Conservation (phyloP, 768 basidiomycete species). For the Leccinum variicolor region DNA sequence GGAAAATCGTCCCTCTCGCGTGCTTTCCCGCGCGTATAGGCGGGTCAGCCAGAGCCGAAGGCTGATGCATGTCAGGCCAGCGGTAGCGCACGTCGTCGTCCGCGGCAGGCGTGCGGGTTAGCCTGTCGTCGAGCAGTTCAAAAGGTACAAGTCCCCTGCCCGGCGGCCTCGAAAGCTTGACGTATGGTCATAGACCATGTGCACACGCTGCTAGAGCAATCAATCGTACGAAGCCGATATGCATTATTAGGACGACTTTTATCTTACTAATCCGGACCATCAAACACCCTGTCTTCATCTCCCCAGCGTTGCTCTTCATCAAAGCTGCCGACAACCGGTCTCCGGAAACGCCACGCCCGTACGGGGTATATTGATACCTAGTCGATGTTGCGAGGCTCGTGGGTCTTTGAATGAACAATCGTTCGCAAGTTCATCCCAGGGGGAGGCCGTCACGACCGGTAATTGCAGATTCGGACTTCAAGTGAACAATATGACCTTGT, state of each 20-base stretch:
- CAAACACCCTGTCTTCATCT: conserved; percentile 4
- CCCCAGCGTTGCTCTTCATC: conserved; percentile 3
- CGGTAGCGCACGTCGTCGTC: background rate
- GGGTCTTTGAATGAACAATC: background rate
- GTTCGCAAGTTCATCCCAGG: background rate
- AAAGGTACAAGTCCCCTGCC: background rate
- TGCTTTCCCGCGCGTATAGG: background rate
- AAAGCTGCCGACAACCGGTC: conserved; percentile 3
- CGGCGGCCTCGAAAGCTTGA: background rate
- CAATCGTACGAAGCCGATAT: conserved; percentile 23
- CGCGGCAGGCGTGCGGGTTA: background rate
- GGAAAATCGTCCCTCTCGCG: conserved; percentile 9
- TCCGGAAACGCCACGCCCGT: conserved; percentile 22
- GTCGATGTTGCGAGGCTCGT: background rate
- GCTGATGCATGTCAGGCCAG: conserved; percentile 1
- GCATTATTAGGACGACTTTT: conserved; percentile 9
- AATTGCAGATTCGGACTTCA: background rate
- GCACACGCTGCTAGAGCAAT: conserved; percentile 16
- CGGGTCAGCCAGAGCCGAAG: background rate
- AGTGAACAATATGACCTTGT: conserved; percentile 18
- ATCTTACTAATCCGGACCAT: conserved; percentile 19
- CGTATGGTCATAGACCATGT: conserved; percentile 4
- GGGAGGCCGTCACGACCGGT: conserved; percentile 4
- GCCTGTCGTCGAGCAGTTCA: background rate
- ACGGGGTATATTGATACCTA: background rate